These are phyloP conservation scores for Vitis rotundifolia DNA, from an alignment of 164 flowering plant genomes.

Conservation along the genomic window DNA sequence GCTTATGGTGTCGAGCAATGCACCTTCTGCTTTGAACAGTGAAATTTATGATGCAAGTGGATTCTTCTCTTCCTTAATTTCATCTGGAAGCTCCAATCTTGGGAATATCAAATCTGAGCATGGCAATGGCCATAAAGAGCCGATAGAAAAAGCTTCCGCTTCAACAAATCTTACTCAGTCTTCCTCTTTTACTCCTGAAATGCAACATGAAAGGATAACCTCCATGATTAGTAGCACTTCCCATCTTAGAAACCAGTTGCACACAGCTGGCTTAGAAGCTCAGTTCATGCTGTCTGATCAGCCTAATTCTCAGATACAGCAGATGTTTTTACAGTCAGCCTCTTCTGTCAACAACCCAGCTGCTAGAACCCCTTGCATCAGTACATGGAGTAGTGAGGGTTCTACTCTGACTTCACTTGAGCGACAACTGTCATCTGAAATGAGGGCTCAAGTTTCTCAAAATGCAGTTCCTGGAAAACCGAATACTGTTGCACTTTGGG, in stretches of 20 bases:
- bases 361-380: slow-evolving; percentile 26
- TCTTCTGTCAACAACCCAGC: slow-evolving; percentile 12
- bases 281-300: slow-evolving; percentile 1
- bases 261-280: slow-evolving; percentile 13
- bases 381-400: slow-evolving; percentile 34
- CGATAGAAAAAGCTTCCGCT: slow-evolving; percentile 20
- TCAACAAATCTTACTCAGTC: slow-evolving; percentile 11
- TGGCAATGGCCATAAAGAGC: slow-evolving; percentile 20
- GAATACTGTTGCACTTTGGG: slow-evolving; percentile 12
- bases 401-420: slow-evolving; percentile 43
- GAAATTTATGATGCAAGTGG: slow-evolving; percentile 29
- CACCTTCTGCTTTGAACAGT: slow-evolving; percentile 20
- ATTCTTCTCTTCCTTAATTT: slow-evolving; percentile 33
- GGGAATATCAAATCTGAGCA: slow-evolving; percentile 16
- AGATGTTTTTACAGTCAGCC: slow-evolving; percentile 14
- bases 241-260: slow-evolving; percentile 14
- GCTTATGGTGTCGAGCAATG: slow-evolving; percentile 12
- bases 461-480: slow-evolving; percentile 17
- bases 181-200: slow-evolving; percentile 17
- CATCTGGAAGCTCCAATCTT: slow-evolving; percentile 27
- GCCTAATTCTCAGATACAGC: slow-evolving; percentile 23
- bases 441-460: slow-evolving; percentile 18
- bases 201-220: slow-evolving; percentile 9
- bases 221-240: slow-evolving; percentile 3
- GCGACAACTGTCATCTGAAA: slow-evolving; percentile 31